Percentiles rank a stretch among this genome's conserved stretches.
phyloP scores from a whole-genome alignment of 805 yeast genomes.

The Suhomyces vadensis region DNA sequence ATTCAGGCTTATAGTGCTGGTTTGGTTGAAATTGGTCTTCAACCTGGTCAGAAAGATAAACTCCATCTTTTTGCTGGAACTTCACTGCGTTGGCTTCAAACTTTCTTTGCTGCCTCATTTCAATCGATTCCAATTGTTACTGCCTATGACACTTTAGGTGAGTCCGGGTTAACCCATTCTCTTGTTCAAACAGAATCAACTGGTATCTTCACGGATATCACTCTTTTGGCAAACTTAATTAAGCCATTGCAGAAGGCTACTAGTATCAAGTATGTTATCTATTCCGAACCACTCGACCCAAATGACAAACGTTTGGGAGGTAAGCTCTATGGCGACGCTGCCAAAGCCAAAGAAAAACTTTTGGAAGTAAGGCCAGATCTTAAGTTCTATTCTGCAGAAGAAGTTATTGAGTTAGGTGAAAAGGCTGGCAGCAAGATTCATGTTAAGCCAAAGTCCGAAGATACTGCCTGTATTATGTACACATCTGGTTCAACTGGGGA shows the following conservation, averaged over 20 bases:
- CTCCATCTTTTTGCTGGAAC: conserved; percentile 88
- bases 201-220: conserved; percentile 83
- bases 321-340: conserved; percentile 56
- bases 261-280: conserved; percentile 66
- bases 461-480: conserved; percentile 77
- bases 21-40: conserved; percentile 67
- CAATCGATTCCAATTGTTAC: conserved; percentile 88
- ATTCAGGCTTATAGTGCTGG: conserved; percentile 71
- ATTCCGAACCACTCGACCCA: conserved; percentile 60
- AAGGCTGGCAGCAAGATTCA: conserved; percentile 30
- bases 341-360: conserved; percentile 58
- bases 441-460: conserved; percentile 48
- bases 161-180: conserved; percentile 82
- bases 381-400: conserved; percentile 62
- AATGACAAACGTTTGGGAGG: conserved; percentile 68
- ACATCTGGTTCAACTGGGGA: conserved; percentile 86
- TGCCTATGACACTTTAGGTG: conserved; percentile 95
- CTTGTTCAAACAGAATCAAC: conserved; percentile 76
- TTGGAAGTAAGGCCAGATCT: conserved; percentile 74
- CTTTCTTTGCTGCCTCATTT: conserved; percentile 73
- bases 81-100: conserved; percentile 87
- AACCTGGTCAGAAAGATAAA: conserved; percentile 58
- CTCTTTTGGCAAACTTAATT: conserved; percentile 62
- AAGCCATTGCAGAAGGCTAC: conserved; percentile 69
- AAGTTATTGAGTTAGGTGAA: conserved; percentile 63